Evolutionary conservation across 345 rosid species (phyloP), one percentile per base, ranked within the genome.

Genomic region (Odontarrhena argentea): DNA sequence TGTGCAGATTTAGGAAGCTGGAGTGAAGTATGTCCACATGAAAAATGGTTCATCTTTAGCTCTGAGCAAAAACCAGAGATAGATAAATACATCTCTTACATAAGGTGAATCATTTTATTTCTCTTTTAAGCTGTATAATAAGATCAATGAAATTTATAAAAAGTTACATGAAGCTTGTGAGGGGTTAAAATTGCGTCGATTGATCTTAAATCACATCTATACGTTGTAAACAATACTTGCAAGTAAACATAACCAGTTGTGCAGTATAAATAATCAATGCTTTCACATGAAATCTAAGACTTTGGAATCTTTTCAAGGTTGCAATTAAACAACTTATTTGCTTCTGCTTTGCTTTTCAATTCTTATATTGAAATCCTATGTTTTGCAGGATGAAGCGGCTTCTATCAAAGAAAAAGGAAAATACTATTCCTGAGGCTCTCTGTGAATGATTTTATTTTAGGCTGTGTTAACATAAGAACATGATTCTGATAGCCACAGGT

Each of bases 41-140:
- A 87, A 70, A 87, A 83, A 74, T 92, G 96, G 98, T 57, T 76
- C 24, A 55, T 54, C 66, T 89, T 80, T 69, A 75, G 72, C 58
- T 56, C 77, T 46, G 90, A 79, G 75, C 86, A 87, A 73, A 81
- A 78, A 51, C 76, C 67, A 53, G 88, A 76, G 36, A 38, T 86
- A 4, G 88, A 87, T 61, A 79, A 79, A 55, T 88, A 88, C 77
- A 78, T 87, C 67, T 76, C 84, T 64, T 70, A 52, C 45, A 30
- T 50, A 59, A 74, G 83, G 96, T 91, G 47, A 72, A 61, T 49
- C 52, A 13, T 52, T 56, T 67, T 35, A n/a, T 35, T 1, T 41
- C 48, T 70, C 41, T 70, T 24, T 40, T 11, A n/a, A 24, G 28
- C 45, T 67, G 55, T 4, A 32, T 18, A 18, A 11, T 8, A 54